Percentiles rank a stretch among this genome's conserved stretches.
phyloP scores from a whole-genome alignment of 306 rosid genomes.

The Prunus campanulata region DNA sequence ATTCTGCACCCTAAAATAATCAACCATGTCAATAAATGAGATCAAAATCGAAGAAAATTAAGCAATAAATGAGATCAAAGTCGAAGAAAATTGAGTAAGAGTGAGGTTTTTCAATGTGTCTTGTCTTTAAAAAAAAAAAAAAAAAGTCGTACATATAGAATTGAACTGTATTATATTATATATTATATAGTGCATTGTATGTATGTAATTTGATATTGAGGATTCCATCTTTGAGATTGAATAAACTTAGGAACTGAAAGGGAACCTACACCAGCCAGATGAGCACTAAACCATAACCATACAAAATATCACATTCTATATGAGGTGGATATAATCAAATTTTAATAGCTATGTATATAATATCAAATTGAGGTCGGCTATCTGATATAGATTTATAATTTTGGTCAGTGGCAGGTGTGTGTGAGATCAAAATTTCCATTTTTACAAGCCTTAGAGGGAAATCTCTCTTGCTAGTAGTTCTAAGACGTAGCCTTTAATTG shows the following conservation, averaged over 20 bases:
- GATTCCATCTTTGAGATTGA: background rate
- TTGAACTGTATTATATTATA: too few species aligned
- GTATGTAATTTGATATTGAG: too few species aligned
- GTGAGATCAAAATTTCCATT: background rate
- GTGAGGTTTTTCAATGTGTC: too few species aligned
- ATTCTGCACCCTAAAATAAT: too few species aligned
- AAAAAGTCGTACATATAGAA: too few species aligned
- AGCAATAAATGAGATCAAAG: too few species aligned
- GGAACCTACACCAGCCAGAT: background rate
- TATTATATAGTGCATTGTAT: too few species aligned
- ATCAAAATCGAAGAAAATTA: too few species aligned
- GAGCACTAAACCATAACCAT: constrained; percentile 7
- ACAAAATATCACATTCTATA: constrained; percentile 18
- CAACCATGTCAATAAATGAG: too few species aligned
- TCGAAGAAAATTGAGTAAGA: too few species aligned
- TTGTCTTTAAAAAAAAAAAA: too few species aligned
- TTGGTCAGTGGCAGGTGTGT: background rate
- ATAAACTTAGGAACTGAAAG: background rate
- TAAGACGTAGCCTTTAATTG: background rate
- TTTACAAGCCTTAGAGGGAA: background rate
- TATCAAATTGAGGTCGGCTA: constrained; percentile 11
- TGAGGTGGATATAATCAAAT: constrained; percentile 5
- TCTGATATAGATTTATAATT: background rate
- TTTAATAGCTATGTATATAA: background rate
- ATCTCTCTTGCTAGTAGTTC: background rate